Conservation (phyloP, 805 yeast species). For the Metschnikowia matae region DNA sequence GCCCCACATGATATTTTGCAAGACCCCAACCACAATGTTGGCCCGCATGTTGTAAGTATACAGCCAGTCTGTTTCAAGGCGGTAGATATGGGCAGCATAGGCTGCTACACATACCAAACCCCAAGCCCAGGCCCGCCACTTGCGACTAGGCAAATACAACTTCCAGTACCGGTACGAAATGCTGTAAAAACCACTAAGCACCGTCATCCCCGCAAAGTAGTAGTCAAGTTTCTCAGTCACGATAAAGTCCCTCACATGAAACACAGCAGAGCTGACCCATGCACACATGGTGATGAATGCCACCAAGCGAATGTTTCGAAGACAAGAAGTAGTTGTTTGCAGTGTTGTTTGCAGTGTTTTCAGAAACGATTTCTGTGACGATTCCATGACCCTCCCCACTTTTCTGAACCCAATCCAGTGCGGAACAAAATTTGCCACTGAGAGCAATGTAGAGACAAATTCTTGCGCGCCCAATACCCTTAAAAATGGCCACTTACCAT, state of each 20-base stretch:
- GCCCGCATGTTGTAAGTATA: slow-evolving; percentile 94
- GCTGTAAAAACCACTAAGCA: slow-evolving; percentile 72
- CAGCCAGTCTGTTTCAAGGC: slow-evolving; percentile 73
- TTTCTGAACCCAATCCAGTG: slow-evolving; percentile 19
- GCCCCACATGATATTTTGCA: slow-evolving; percentile 54
- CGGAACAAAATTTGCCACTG: slow-evolving; percentile 44
- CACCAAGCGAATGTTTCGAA: slow-evolving; percentile 28
- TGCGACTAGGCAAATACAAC: slow-evolving; percentile 42
- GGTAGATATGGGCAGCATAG: slow-evolving; percentile 60
- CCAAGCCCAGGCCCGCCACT: slow-evolving; percentile 28
- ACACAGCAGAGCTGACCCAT: slow-evolving; percentile 81
- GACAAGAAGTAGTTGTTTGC: not conserved
- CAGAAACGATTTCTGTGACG: not conserved
- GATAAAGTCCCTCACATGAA: slow-evolving; percentile 80
- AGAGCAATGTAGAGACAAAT: slow-evolving; percentile 71
- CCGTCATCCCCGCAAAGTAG: slow-evolving; percentile 89
- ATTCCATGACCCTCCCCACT: slow-evolving; percentile 3
- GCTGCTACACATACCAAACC: slow-evolving; percentile 42
- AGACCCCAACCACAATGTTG: slow-evolving; percentile 70
- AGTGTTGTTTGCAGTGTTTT: not conserved
- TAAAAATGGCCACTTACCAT: slow-evolving; percentile 96
- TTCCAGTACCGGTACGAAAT: slow-evolving; percentile 58
- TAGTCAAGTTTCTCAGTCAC: slow-evolving; percentile 85
- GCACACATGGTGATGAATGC: slow-evolving; percentile 72
- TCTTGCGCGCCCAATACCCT: slow-evolving; percentile 83